Base-by-base conservation (phyloP, 371 early-diverging fungal species). In the Coemansia sp. region DNA sequence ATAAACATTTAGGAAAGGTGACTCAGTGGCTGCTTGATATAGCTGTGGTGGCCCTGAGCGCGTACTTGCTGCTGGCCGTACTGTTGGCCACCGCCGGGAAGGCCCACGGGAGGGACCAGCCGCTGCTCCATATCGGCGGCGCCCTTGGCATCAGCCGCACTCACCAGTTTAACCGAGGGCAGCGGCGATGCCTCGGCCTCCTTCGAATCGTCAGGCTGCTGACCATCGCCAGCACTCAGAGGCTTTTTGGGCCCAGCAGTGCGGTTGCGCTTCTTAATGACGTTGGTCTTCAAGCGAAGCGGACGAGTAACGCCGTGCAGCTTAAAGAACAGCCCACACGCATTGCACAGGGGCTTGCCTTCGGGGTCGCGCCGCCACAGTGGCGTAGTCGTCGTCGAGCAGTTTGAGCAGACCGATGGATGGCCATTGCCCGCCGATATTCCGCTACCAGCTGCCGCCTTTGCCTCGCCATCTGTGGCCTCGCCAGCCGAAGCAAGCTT, bases 341-440 rank as follows among this genome's bases (percentile, higher is more conserved):
- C 98, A 77, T 98, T 98, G 81, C 99, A 98, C 53, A 97, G 79
- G 37, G 88, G 84, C 49, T 88, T 84, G 43, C 94, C 95, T 46
- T 90, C 86, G 18, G 84, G 84, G 60, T 93, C 91, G 43, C 97
- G 83, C 18, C 99, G 83, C 99, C 99, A 99, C 33, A 97, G 86
- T 1, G 99, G 97, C 2, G 99, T 99, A 5, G 84, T 85, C 5
- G 87, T 90, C 0, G 96, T 94, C 12, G 83, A 78, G 80, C 98
- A 98, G 76, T 98, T 97, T 44, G 86, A 85, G 79, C 98, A 98
- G 10, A 69, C 46, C 29, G 58, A 58, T 2, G 72, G 56, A n/a
- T 49, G 58, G 0, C 68, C 65, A 24, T 58, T 63, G 38, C 50
- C 55, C n/a, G n/a, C n/a, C n/a, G n/a, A n/a, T n/a, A n/a, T n/a